Base-by-base conservation (phyloP, 2,329 filamentous ascomycete genomes). In the Epichloe sylvatica region DNA sequence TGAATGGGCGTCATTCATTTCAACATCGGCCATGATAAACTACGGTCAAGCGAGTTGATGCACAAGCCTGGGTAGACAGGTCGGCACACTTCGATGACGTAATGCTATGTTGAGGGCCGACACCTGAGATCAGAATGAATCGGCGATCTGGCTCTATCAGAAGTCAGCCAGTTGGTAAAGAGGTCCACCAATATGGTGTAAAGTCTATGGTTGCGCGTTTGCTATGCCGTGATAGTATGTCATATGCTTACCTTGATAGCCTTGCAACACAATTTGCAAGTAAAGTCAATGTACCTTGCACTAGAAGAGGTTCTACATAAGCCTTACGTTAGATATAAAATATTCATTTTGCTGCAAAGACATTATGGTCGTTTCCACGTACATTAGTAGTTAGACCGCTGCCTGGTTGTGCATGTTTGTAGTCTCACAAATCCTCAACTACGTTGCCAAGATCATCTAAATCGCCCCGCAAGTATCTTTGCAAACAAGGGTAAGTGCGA, bases 1-100 rank as follows among this genome's bases (percentile, higher is more conserved):
- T 54, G 76, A 68, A 35, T 81, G 80, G 44, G 85, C 89, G 68
- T 97, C 92, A 49, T 86, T 85, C 92, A 97, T 97, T 62, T 96
- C 89, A 46, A 97, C 83, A 70, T 98, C 92, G 52, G 90, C 86
- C 92, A 97, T 97, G 55, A 12, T 51, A 42, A 25, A n/a, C 4
- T 19, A 12, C n/a, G 13, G n/a, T 21, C 47, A 19, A 39, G 34
- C 40, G 34, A 17, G 12, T 21, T 36, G 40, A 45, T 11, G 23
- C 17, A 36, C 12, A 37, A 43, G 23, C 4, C 35, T 42, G 13
- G 39, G 19, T 43, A n/a, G 38, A 36, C 17, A 13, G 12, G 23
- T n/a, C n/a, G 13, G 25, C 21, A 12, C 30, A 30, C 25, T 38
- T 33, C 30, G 19, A 35, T 21, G 5, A 6, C 13, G 19, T 1